Conservation (phyloP, 2,329 filamentous ascomycete species). For the Fusarium compactum region DNA sequence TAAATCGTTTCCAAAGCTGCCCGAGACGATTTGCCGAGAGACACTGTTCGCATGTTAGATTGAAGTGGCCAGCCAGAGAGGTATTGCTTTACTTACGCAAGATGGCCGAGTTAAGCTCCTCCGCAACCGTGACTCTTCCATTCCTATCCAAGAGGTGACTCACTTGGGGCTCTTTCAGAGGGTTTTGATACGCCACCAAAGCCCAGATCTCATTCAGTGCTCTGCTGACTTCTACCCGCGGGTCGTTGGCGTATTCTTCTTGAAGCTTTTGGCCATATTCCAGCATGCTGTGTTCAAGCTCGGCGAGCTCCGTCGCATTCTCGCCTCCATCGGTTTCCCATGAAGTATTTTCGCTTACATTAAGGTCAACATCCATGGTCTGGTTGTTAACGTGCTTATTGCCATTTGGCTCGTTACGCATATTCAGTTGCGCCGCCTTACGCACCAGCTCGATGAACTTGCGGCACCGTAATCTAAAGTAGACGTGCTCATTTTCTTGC, state of each 20-base stretch:
- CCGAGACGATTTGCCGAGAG: slow-evolving; percentile 87
- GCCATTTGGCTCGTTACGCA: slow-evolving; percentile 59
- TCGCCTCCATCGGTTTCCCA: slow-evolving; percentile 63
- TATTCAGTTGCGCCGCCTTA: slow-evolving; percentile 73
- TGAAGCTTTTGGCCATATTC: slow-evolving; percentile 83
- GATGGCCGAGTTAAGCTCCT: slow-evolving; percentile 94
- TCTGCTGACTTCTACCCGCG: slow-evolving; percentile 76
- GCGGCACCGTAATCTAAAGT: slow-evolving; percentile 88
- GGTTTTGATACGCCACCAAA: slow-evolving; percentile 87
- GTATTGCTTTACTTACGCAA: slow-evolving; percentile 70
- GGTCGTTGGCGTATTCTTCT: slow-evolving; percentile 80
- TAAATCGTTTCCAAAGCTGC: slow-evolving; percentile 87
- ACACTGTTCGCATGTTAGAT: slow-evolving; percentile 67
- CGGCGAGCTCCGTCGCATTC: slow-evolving; percentile 51
- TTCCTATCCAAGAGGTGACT: slow-evolving; percentile 81
- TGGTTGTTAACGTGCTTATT: slow-evolving; percentile 58
- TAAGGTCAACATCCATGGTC: slow-evolving; percentile 69
- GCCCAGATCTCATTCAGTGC: slow-evolving; percentile 88
- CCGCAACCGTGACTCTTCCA: slow-evolving; percentile 82
- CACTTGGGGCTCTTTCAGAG: slow-evolving; percentile 78
- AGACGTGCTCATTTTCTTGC: slow-evolving; percentile 81
- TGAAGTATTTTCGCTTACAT: slow-evolving; percentile 56
- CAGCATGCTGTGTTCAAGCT: slow-evolving; percentile 76
- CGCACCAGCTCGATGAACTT: slow-evolving; percentile 97
- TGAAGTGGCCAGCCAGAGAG: background rate